These are phyloP conservation scores for Zopfia rhizophila DNA, from an alignment of 2,329 filamentous ascomycete genomes.

Conservation along the genomic window DNA sequence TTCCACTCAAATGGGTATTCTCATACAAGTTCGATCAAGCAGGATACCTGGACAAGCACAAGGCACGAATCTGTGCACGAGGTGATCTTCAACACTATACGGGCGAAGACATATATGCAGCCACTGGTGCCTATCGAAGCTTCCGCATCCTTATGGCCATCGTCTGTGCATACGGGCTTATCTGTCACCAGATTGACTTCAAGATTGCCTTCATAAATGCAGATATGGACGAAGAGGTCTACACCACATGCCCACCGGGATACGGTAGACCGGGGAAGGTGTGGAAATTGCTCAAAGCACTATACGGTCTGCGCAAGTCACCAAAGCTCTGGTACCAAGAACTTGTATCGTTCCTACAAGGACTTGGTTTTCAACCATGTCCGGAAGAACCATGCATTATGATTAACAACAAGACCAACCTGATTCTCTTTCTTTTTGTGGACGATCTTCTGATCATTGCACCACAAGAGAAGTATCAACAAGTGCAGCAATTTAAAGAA, in stretches of 20 bases:
- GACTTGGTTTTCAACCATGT: constrained; percentile 7
- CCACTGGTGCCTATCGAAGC: constrained; percentile 14
- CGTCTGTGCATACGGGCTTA: constrained; percentile 14
- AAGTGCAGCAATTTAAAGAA: constrained; percentile 4
- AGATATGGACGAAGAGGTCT: constrained; percentile 17
- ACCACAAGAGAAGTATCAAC: not conserved
- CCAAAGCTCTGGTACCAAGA: constrained; percentile 18
- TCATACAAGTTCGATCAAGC: constrained; percentile 37
- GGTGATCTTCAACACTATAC: constrained; percentile 25
- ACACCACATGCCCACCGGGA: constrained; percentile 7
- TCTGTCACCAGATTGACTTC: constrained; percentile 19
- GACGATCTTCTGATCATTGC: constrained; percentile 10
- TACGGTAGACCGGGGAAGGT: constrained; percentile 2
- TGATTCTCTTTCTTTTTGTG: constrained; percentile 15
- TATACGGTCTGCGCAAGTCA: constrained; percentile 17
- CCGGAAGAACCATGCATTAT: constrained; percentile 13
- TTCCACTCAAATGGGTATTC: constrained; percentile 32
- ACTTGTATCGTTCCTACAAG: constrained; percentile 10
- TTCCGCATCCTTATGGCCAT: constrained; percentile 15
- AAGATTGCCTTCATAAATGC: constrained; percentile 20
- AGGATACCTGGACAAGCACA: constrained; percentile 27
- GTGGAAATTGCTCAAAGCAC: constrained; percentile 10
- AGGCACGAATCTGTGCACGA: constrained; percentile 27
- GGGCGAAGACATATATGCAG: constrained; percentile 15
- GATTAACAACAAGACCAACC: constrained; percentile 10